phyloP scores from a whole-genome alignment of 768 basidiomycete genomes.

The Pleurotus giganteus region DNA sequence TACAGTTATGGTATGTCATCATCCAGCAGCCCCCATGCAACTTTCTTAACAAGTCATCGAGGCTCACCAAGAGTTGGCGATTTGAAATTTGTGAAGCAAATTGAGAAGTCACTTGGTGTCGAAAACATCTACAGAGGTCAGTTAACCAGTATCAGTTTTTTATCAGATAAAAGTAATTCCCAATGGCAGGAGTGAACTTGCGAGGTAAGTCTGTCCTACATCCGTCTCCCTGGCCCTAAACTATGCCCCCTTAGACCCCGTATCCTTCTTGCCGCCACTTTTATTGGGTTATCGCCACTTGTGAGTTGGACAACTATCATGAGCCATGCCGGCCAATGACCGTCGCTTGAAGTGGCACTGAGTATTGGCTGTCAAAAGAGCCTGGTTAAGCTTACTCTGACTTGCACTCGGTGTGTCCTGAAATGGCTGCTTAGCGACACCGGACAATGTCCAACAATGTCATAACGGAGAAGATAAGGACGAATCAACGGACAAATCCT shows the following conservation, averaged over 20 bases:
- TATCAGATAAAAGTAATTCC: no score
- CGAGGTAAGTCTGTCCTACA: neutral
- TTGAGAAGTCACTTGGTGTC: neutral
- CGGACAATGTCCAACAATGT: neutral
- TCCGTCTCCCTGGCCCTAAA: neutral
- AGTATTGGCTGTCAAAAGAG: neutral
- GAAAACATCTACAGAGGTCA: slow-evolving; percentile 2
- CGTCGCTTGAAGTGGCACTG: neutral
- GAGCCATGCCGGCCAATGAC: neutral
- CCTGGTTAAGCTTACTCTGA: neutral
- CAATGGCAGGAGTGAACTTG: neutral
- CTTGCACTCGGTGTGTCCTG: neutral
- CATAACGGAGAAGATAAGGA: neutral
- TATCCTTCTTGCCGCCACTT: slow-evolving; percentile 5
- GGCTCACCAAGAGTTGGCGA: slow-evolving; percentile 4
- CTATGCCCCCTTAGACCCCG: slow-evolving; percentile 1
- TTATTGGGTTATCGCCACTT: slow-evolving; percentile 4
- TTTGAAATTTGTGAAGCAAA: neutral
- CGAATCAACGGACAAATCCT: neutral
- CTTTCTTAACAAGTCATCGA: neutral
- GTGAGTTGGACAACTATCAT: neutral
- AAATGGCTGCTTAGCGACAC: neutral
- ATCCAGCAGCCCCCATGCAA: neutral
- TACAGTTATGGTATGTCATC: neutral
- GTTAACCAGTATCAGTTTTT: neutral